Conservation (phyloP, 2,329 filamentous ascomycete species). For the Colletotrichum limetticola region DNA sequence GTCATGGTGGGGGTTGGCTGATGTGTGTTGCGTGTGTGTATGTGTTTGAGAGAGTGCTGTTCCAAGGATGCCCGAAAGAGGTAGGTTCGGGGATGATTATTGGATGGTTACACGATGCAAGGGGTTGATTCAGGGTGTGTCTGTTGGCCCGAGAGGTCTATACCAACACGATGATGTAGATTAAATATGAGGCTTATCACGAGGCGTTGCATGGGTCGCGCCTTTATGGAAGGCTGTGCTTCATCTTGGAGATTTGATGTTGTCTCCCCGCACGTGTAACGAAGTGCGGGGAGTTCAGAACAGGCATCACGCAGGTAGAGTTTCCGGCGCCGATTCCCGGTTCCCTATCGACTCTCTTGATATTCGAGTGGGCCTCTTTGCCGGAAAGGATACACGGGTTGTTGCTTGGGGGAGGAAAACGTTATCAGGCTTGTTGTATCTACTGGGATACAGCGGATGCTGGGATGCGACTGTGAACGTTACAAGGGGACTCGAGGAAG, state of each 20-base stretch:
- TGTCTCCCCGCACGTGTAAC: conserved; percentile 10
- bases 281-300: neutral
- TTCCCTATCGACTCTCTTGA: neutral
- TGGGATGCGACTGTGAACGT: neutral
- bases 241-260: neutral
- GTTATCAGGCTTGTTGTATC: neutral
- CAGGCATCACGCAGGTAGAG: neutral
- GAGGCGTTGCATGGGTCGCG: neutral
- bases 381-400: neutral
- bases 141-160: neutral
- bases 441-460: neutral
- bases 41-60: neutral
- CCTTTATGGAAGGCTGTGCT: neutral
- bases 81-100: neutral
- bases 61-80: neutral
- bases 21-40: neutral
- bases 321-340: conserved; percentile 6
- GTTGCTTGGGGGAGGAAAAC: neutral
- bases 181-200: conserved; percentile 18
- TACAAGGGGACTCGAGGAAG: neutral
- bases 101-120: neutral
- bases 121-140: neutral
- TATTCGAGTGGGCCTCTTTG: neutral
- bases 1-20: neutral
- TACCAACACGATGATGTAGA: neutral